phyloP scores from a whole-genome alignment of 148 eudicot species.

The Linanthus parryae region DNA sequence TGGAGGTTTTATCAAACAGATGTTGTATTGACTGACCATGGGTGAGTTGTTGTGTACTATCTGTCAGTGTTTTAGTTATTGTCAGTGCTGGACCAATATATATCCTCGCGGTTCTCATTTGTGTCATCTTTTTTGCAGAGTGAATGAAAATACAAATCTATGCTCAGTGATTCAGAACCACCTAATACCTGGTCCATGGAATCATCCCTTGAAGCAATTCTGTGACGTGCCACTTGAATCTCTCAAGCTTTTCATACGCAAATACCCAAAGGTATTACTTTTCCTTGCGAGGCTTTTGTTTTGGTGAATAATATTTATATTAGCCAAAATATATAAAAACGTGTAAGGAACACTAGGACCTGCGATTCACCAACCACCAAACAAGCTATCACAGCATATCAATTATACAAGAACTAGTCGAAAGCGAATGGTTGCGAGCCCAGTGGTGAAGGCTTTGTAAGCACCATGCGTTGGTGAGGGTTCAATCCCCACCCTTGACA shows the following conservation, averaged over 20 bases:
- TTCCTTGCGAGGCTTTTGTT: too few relatives aligned
- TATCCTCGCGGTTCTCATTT: conserved; percentile 4
- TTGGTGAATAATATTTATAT: too few relatives aligned
- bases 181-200: conserved; percentile 83
- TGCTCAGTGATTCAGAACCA: conserved; percentile 69
- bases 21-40: conserved; percentile 69
- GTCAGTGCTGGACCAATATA: neutral
- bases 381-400: too few relatives aligned
- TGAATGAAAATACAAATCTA: conserved; percentile 53
- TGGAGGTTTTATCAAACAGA: conserved; percentile 93
- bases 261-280: conserved; percentile 63
- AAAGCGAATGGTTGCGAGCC: too few relatives aligned
- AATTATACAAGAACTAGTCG: too few relatives aligned
- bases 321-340: too few relatives aligned
- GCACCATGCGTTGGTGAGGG: too few relatives aligned
- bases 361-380: too few relatives aligned
- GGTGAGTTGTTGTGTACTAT: conserved; percentile 37
- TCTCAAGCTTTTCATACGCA: conserved; percentile 71
- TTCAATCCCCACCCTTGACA: too few relatives aligned
- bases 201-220: conserved; percentile 60
- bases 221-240: conserved; percentile 54
- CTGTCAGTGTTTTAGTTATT: neutral
- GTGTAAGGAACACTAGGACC: too few relatives aligned
- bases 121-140: conserved; percentile 34
- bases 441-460: too few relatives aligned